Base-by-base conservation (phyloP, 1,284 basidiomycete species). In the Boletus semigastroideus region DNA sequence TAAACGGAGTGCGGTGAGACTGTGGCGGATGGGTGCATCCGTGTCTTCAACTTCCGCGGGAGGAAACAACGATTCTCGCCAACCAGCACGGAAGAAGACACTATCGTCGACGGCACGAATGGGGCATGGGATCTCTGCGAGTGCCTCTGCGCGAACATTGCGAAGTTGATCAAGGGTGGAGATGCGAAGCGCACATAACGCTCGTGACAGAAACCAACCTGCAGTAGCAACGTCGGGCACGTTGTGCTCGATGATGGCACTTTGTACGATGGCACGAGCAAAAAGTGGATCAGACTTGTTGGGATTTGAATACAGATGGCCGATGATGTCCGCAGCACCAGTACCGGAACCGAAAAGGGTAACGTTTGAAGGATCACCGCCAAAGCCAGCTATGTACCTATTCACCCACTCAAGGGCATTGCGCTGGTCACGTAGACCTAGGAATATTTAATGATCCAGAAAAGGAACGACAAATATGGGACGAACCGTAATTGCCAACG, bases 401-500 rank as follows among this genome's bases (percentile, higher is more conserved):
- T 82, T 76, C 13, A 89, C 69, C 87, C 87, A 90, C 66, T 86
- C 78, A 56, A 90, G 75, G 9, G 84, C 87, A 46, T 68, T 75
- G 41, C 80, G 78, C 65, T 90, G 88, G 67, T 90, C 87, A 33
- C 78, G 78, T 20, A 90, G 73, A 49, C 85, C 84, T 86, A 56
- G 28, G 46, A 49, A 41, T 46, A 38, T 47, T 37, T 31, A 46
- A 50, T 41, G 38, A 48, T 43, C 14, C 13, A 5, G 9, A 48
- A 41, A 52, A 50, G 42, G 33, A 38, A 42, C n/a, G 46, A 48
- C 4, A 20, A 31, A 31, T 42, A 33, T 34, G 46, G 51, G 51
- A 69, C 76, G 36, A 60, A 82, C 86, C 87, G 60, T 87, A 90
- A 69, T 90, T 90, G 19, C 87, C 87, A 17, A 82, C 81, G n/a